Evolutionary conservation across 805 yeast genomes (phyloP), one percentile per base, ranked within the genome.

Genomic region (Dipodascus albidus): DNA sequence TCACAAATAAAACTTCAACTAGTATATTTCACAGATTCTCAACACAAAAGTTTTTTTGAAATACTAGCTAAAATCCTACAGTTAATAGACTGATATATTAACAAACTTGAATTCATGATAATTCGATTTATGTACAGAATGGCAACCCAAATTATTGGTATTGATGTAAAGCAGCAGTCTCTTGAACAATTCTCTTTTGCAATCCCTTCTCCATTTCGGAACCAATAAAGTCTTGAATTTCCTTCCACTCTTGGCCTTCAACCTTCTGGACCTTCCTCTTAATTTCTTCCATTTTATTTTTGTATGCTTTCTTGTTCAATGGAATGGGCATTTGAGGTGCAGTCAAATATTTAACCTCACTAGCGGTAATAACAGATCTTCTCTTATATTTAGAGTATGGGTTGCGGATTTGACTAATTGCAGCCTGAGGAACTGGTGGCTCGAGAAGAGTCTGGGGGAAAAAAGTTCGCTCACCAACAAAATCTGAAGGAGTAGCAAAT

Each of bases 241-340:
- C 85, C 35, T 74, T 73, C 44, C 44, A 38, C n/a, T 38, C 44
- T 4, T 81, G 70, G 62, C 80, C 72, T 54, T 62, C 67, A 53
- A 63, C 61, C 31, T 59, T 61, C 59, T 68, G 69, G 33, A 67
- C 64, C 55, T 58, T 54, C 15, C 65, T 63, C 62, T 61, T 50
- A 49, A 59, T 62, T 55, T 55, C 62, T 54, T 64, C 56, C 50
- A 21, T 9, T 27, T 47, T 47, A 6, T 62, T 61, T 48, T 59
- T 61, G 50, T 67, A 65, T 60, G 76, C 67, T 48, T 67, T 68
- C 24, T 76, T 68, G 19, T 71, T 70, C 58, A 79, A 79, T 11
- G 86, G 74, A 57, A 79, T 68, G 49, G 96, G 96, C 93, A 87
- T 87, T 56, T 74, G 70, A 52, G 95, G 95, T 17, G 87, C 80